Evolutionary conservation across 2,329 filamentous ascomycete species (phyloP).

Genomic region (Leptographium flavum): DNA sequence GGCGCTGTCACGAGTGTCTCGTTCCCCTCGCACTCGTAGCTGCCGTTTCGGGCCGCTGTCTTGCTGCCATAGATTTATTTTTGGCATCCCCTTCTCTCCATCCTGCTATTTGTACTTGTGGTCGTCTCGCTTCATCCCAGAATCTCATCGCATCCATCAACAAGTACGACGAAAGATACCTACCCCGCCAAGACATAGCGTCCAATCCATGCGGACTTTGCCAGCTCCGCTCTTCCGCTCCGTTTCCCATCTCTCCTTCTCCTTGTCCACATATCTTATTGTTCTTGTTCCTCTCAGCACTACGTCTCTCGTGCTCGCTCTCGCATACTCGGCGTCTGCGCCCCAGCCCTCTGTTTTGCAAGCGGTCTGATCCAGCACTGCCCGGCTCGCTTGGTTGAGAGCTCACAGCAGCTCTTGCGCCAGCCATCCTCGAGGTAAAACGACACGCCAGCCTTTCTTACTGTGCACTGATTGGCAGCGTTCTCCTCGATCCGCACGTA

Average conservation of each 20-base stretch:
- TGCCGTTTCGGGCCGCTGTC: background rate
- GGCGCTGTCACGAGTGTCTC: no score
- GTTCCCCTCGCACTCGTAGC: background rate
- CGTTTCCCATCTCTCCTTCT: background rate
- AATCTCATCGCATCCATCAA: no score
- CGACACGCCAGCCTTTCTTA: background rate
- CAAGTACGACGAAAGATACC: no score
- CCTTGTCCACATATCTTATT: background rate
- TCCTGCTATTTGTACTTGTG: no score
- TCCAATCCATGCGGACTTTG: background rate
- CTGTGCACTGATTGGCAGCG: background rate
- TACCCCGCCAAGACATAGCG: slow-evolving; percentile 1
- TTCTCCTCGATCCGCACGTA: background rate
- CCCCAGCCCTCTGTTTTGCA: background rate
- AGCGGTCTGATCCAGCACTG: background rate
- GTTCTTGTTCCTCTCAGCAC: background rate
- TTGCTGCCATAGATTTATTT: no score
- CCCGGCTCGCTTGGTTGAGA: background rate
- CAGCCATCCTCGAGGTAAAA: background rate
- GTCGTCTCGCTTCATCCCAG: no score
- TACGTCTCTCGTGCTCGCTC: background rate
- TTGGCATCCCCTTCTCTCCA: background rate
- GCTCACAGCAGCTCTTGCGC: background rate
- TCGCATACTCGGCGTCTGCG: background rate
- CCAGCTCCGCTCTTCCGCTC: background rate